Evolutionary conservation across 306 rosid species (phyloP).

Genomic region (Prunus mongolica): DNA sequence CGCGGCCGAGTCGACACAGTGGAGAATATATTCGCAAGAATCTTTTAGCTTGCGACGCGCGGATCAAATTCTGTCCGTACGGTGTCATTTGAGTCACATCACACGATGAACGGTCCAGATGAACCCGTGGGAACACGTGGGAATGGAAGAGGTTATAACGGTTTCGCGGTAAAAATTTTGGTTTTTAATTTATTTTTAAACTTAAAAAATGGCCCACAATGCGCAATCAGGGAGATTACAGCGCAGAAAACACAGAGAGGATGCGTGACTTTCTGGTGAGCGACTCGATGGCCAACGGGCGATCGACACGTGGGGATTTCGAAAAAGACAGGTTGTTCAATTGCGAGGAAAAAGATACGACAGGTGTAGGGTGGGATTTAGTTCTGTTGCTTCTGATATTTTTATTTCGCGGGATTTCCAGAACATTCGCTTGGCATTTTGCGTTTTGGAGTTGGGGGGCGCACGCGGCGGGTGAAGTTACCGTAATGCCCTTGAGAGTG

Average conservation of each 20-base stretch:
- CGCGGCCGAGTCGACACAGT: no score
- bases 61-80: neutral
- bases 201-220: neutral
- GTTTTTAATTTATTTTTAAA: neutral
- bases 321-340: neutral
- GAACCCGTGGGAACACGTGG: neutral
- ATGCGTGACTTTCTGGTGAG: neutral
- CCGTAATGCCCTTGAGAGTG: neutral
- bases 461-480: neutral
- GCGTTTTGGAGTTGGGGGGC: neutral
- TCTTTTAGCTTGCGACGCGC: neutral
- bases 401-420: neutral
- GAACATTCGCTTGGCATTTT: constrained; percentile 25
- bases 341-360: neutral
- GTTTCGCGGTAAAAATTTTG: neutral
- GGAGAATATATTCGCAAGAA: neutral
- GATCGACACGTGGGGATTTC: neutral
- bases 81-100: neutral
- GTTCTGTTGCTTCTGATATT: constrained; percentile 1
- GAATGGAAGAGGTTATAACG: neutral
- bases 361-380: constrained; percentile 27
- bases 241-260: constrained; percentile 1
- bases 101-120: neutral
- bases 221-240: neutral
- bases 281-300: neutral